Evolutionary conservation across 768 basidiomycete genomes (phyloP).

Genomic region (Amylocystis lapponica): DNA sequence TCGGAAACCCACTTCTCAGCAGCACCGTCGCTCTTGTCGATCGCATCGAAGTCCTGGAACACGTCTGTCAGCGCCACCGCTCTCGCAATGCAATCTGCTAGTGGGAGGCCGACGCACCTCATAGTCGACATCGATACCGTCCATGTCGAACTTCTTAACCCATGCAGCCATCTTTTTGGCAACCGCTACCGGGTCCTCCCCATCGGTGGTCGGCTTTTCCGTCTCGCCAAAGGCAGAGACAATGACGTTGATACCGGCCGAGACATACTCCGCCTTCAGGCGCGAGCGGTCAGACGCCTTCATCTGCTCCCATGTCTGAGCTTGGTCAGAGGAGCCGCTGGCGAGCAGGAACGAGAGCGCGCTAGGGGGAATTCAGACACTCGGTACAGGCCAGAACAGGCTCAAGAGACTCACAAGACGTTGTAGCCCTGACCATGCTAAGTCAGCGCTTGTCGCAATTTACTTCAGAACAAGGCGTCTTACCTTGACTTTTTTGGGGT

Average conservation of each 20-base stretch:
- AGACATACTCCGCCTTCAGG: conserved; percentile 47
- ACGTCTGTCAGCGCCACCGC: background rate
- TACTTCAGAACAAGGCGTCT: too few species aligned
- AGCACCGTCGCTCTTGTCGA: conserved; percentile 26
- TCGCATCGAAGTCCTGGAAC: conserved; percentile 30
- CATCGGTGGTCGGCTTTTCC: conserved; percentile 45
- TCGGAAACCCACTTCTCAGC: conserved; percentile 45
- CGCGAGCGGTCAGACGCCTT: conserved; percentile 39
- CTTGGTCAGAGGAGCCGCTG: conserved; percentile 56
- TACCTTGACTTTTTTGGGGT: too few species aligned
- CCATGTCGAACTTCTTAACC: conserved; percentile 53
- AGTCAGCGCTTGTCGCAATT: too few species aligned
- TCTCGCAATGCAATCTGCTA: background rate
- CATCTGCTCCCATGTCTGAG: conserved; percentile 47
- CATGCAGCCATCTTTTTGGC: conserved; percentile 63
- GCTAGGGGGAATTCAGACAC: conserved; percentile 20
- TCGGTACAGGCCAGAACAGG: background rate
- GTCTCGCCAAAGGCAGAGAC: conserved; percentile 61
- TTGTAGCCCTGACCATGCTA: conserved; percentile 61
- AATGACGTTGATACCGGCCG: conserved; percentile 55
- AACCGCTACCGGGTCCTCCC: conserved; percentile 54
- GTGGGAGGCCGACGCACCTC: conserved; percentile 29
- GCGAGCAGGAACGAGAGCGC: conserved; percentile 49
- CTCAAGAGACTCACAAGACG: conserved; percentile 40
- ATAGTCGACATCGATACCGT: conserved; percentile 74